phyloP scores from a whole-genome alignment of 2,329 filamentous ascomycete genomes.

The Aspergillus flavus region DNA sequence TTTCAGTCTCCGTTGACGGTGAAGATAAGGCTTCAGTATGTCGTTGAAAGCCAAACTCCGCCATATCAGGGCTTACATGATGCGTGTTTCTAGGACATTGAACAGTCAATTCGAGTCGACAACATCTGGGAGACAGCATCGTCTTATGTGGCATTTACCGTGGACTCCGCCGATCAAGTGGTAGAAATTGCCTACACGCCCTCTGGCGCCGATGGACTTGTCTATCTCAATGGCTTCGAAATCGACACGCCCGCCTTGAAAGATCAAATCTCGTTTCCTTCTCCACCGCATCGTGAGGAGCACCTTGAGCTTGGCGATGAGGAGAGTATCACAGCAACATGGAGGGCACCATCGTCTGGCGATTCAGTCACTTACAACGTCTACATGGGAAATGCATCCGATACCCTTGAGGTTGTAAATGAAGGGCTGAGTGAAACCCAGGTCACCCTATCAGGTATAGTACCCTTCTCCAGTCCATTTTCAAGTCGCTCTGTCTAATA shows the following conservation, averaged over 20 bases:
- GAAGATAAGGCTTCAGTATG: conserved; percentile 9
- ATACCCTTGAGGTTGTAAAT: neutral
- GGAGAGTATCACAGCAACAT: neutral
- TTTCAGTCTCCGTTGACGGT: conserved; percentile 6
- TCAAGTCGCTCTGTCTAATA: neutral
- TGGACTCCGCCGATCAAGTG: neutral
- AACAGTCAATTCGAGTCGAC: conserved; percentile 6
- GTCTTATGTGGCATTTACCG: conserved; percentile 12
- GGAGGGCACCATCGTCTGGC: neutral
- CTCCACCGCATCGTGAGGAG: conserved; percentile 8
- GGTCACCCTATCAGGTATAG: neutral
- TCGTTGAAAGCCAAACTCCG: neutral
- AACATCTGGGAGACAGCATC: conserved; percentile 18
- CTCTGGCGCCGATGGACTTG: conserved; percentile 3
- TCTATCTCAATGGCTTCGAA: conserved; percentile 13
- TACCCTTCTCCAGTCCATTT: neutral
- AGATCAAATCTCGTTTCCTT: conserved; percentile 12
- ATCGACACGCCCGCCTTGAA: conserved; percentile 11
- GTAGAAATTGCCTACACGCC: conserved; percentile 11
- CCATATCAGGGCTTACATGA: neutral
- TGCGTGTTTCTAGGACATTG: neutral
- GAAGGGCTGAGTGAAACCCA: conserved; percentile 3
- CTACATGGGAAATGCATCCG: neutral
- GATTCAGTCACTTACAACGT: conserved; percentile 12
- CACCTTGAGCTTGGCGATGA: conserved; percentile 1